Conservation (phyloP, 2,329 filamentous ascomycete species). For the Teratosphaeria gauchensis region DNA sequence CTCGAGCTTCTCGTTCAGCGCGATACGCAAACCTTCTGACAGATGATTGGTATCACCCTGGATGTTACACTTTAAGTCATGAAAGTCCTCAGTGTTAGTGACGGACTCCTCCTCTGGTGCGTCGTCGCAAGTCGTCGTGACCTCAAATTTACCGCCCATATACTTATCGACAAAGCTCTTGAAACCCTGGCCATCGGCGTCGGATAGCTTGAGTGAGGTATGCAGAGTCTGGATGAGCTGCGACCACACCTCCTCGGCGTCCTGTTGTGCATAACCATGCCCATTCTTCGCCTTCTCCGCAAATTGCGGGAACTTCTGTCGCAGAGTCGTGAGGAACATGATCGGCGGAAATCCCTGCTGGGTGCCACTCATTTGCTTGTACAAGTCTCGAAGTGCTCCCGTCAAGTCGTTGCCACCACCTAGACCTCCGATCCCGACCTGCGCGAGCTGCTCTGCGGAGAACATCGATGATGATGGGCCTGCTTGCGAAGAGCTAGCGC, state of each 20-base stretch:
- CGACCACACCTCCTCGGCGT: constrained; percentile 97
- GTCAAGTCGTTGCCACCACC: constrained; percentile 61
- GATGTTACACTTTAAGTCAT: constrained; percentile 96
- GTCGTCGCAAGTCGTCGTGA: constrained; percentile 75
- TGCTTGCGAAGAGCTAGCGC: constrained; percentile 5
- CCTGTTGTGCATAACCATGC: constrained; percentile 87
- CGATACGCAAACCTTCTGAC: constrained; percentile 74
- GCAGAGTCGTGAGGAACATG: constrained; percentile 71
- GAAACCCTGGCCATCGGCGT: constrained; percentile 45
- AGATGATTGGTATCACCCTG: constrained; percentile 79
- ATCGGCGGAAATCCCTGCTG: constrained; percentile 78
- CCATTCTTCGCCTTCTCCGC: constrained; percentile 77
- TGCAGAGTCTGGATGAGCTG: constrained; percentile 81
- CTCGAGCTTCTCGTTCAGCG: constrained; percentile 79
- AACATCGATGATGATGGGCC: constrained; percentile 20
- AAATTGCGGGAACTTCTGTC: constrained; percentile 79
- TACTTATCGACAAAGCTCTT: constrained; percentile 64
- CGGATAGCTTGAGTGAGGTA: constrained; percentile 62
- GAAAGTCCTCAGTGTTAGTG: constrained; percentile 62
- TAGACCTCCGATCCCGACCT: constrained; percentile 49
- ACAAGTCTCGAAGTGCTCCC: constrained; percentile 68
- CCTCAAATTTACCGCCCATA: constrained; percentile 73
- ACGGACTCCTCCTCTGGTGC: constrained; percentile 64
- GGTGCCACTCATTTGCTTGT: constrained; percentile 80
- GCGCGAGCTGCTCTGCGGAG: constrained; percentile 27